These are phyloP conservation scores for Trichoderma gamsii DNA, from an alignment of 495 filamentous ascomycete species.

Conservation along the genomic window DNA sequence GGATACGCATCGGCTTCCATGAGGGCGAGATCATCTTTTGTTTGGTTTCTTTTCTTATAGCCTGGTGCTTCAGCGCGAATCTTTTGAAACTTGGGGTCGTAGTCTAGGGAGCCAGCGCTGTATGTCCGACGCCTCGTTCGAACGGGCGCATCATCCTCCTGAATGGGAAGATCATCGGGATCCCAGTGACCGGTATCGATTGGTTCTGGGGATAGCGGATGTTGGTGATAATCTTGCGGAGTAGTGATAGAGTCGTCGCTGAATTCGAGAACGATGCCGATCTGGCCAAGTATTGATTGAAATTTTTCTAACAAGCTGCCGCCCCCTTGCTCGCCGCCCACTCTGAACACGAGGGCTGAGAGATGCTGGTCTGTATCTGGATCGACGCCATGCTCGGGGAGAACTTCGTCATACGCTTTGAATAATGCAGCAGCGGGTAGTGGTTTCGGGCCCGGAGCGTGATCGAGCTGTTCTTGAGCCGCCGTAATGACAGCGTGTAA, in stretches of 20 bases:
- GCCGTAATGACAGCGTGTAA: constrained; percentile 14
- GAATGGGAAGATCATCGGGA: not conserved
- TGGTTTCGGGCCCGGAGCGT: constrained; percentile 14
- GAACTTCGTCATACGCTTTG: constrained; percentile 61
- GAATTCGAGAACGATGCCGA: constrained; percentile 63
- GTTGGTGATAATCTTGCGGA: constrained; percentile 2
- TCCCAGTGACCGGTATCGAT: not conserved
- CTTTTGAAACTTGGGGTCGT: not conserved
- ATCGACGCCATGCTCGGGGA: constrained; percentile 56
- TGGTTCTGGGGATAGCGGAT: not conserved
- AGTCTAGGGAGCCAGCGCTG: not conserved
- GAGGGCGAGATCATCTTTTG: not conserved
- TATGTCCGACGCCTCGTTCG: not conserved
- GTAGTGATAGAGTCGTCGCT: constrained; percentile 30
- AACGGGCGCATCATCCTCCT: not conserved
- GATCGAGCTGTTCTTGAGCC: constrained; percentile 12
- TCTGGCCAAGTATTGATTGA: constrained; percentile 53
- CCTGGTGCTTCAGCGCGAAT: not conserved
- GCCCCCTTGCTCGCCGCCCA: constrained; percentile 44
- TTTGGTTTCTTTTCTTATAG: not conserved
- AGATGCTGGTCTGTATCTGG: constrained; percentile 62
- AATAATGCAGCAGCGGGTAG: constrained; percentile 70
- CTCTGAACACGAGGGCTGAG: constrained; percentile 64
- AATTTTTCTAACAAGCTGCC: constrained; percentile 58
- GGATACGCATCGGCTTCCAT: not conserved